These are phyloP conservation scores for Yamagishiella unicocca DNA, from an alignment of 139 green algal genomes.

Conservation along the genomic window DNA sequence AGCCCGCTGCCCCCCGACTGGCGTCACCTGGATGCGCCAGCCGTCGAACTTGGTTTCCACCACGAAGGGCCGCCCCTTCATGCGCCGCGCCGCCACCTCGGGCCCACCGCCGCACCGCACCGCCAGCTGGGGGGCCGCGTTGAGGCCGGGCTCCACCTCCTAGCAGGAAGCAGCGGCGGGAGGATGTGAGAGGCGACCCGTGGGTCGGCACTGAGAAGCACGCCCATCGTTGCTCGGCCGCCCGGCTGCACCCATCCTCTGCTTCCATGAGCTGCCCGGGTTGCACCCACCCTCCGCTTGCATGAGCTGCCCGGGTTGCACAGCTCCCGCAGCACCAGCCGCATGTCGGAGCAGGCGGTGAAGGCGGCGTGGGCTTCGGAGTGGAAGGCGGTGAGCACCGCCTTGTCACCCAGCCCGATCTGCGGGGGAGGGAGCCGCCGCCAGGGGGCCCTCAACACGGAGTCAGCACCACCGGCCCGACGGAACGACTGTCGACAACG, in stretches of 20 bases:
- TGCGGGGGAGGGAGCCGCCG: conserved; percentile 46
- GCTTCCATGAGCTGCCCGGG: background rate
- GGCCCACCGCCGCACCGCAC: background rate
- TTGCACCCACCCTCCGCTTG: background rate
- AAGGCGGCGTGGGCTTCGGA: conserved; percentile 66
- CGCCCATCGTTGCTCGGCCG: no score
- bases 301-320: conserved; percentile 36
- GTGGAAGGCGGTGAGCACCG: conserved; percentile 78
- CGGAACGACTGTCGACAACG: background rate
- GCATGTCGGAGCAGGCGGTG: background rate
- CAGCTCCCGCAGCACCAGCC: conserved; percentile 44
- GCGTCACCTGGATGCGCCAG: conserved; percentile 62
- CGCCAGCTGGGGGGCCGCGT: background rate
- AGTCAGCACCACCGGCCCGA: no score
- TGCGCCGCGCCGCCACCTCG: conserved; percentile 52
- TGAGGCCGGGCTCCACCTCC: conserved; percentile 64
- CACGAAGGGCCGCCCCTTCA: conserved; percentile 72
- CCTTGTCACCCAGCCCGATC: conserved; percentile 71
- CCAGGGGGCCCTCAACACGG: no score
- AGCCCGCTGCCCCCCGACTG: background rate
- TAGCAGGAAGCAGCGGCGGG: conserved; percentile 26
- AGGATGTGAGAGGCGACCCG: no score
- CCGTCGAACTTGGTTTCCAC: conserved; percentile 91
- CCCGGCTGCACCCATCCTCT: no score
- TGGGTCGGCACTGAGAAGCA: no score